Conservation (phyloP, 495 filamentous ascomycete species). For the Jackrogersella minutella region DNA sequence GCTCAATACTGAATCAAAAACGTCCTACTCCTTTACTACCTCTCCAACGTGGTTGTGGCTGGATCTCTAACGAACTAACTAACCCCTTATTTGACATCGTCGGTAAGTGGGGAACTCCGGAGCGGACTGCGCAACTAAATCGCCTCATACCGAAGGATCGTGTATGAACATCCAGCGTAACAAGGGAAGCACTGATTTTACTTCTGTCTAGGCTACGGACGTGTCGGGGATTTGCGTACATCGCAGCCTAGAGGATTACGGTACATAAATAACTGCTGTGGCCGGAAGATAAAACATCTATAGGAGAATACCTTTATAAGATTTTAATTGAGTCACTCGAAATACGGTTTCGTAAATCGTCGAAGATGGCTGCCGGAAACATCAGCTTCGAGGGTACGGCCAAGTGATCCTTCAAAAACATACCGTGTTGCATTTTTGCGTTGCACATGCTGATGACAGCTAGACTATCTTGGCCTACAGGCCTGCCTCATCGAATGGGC, state of each 20-base stretch:
- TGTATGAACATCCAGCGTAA: not conserved
- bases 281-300: not conserved
- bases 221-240: conserved; percentile 26
- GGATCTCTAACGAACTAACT: not conserved
- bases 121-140: not conserved
- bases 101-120: conserved; percentile 40
- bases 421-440: not conserved
- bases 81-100: not conserved
- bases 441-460: conserved; percentile 20
- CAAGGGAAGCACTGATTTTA: not conserved
- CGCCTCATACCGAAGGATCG: conserved; percentile 14
- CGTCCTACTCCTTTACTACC: no score
- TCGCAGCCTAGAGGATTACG: not conserved
- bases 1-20: no score
- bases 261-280: conserved; percentile 11
- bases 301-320: not conserved
- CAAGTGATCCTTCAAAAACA: not conserved
- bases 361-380: conserved; percentile 31
- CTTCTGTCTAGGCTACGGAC: conserved; percentile 10
- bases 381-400: conserved; percentile 43
- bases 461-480: conserved; percentile 62
- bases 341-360: not conserved
- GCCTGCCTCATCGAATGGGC: conserved; percentile 76
- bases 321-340: not conserved
- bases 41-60: no score